Base-by-base conservation (phyloP, 2,329 filamentous ascomycete species). In the Calonectria ilicicola region DNA sequence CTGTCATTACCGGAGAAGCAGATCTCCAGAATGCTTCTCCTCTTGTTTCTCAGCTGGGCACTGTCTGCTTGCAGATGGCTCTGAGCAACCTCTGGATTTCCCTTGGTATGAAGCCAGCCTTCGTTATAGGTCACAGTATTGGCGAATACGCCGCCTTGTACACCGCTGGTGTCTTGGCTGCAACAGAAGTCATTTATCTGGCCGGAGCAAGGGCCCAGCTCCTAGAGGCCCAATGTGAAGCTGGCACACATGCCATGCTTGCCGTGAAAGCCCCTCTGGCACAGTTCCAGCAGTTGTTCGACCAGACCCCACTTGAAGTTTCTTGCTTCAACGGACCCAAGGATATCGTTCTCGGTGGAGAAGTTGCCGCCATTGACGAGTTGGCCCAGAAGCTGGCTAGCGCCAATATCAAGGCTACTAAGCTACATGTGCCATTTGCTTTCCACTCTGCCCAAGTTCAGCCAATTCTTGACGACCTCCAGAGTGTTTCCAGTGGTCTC, bases 281-380 rank as follows among this genome's bases (percentile, higher is more conserved):
- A 78, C 77, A 17, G 51, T 58, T 58, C 77, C 27, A 38, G 23
- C 27, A 49, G 10, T 40, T 58, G 12, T 40, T 58, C 53, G 53
- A 58, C 32, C 53, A 58, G 53, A 82, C 69, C 81, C 83, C 66
- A 3, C 80, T 84, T 69, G 81, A 83, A 49, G 44, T 78, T 8
- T 65, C 92, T 4, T 94, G 93, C 83, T 86, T 92, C 79, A 94
- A 94, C 79, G 88, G 89, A 0, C 89, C 89, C 0, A 84, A 87
- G 68, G 89, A 91, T 76, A 91, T 88, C 44, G 91, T 93, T 21
- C n/a, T 78, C 12, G 70, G 73, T 35, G 77, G 74, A 12, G 26
- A 10, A 1, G 23, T 47, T 14, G 65, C n/a, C 2, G 67, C 74
- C n/a, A 67, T 78, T 5, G 65, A 47, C 19, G 21, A 19, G 21